Conservation (phyloP, 345 rosid genomes). For the Tarenaya hassleriana region DNA sequence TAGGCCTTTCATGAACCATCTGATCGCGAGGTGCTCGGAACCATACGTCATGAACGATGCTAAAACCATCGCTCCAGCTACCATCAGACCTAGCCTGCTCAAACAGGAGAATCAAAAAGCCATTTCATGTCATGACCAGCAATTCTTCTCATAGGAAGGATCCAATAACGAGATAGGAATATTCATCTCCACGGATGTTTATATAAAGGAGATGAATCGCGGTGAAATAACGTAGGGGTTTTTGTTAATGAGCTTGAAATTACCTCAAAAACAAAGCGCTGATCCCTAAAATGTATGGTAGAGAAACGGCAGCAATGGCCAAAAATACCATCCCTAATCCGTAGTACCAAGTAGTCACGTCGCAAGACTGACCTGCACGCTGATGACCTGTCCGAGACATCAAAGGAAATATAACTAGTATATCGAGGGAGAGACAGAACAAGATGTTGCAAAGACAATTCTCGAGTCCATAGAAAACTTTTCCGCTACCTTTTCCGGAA, state of each 20-base stretch:
- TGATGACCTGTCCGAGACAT: slow-evolving; percentile 58
- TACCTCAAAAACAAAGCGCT: slow-evolving; percentile 81
- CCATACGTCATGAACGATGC: slow-evolving; percentile 90
- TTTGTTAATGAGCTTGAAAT: background rate
- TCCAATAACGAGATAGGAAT: slow-evolving; percentile 1
- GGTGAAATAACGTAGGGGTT: background rate
- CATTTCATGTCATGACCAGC: slow-evolving; percentile 2
- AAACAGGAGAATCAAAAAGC: background rate
- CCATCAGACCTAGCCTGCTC: slow-evolving; percentile 84
- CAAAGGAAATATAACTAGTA: background rate
- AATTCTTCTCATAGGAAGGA: background rate
- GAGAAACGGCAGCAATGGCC: slow-evolving; percentile 59
- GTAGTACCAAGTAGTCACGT: slow-evolving; percentile 48
- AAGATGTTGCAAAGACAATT: slow-evolving; percentile 7
- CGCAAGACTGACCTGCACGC: slow-evolving; percentile 45
- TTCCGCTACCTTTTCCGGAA: slow-evolving; percentile 64
- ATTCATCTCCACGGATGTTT: no score
- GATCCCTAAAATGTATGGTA: slow-evolving; percentile 68
- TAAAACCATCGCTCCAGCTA: slow-evolving; percentile 61
- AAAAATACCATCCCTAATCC: slow-evolving; percentile 68
- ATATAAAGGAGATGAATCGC: background rate
- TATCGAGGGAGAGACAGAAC: background rate
- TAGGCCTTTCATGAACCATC: slow-evolving; percentile 60
- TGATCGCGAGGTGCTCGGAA: slow-evolving; percentile 68
- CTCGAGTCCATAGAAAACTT: slow-evolving; percentile 2